Evolutionary conservation across 2,329 filamentous ascomycete genomes (phyloP).

Genomic region (Pseudogymnoascus sp.): DNA sequence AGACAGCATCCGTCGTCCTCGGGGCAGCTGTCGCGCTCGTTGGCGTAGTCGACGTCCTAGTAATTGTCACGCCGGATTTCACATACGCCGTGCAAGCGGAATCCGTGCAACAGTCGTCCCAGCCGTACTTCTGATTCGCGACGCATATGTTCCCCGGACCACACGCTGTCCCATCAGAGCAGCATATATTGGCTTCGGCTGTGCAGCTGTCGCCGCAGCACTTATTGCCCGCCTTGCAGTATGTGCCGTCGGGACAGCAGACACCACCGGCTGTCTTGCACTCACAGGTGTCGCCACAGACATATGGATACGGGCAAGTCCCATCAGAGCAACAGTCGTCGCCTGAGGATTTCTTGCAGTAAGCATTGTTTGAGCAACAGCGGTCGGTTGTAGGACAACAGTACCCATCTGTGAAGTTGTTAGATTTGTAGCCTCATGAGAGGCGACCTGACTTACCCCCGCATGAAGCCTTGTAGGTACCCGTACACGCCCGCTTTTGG

Average conservation of each 20-base stretch:
- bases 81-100: neutral
- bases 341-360: neutral
- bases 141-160: neutral
- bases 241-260: neutral
- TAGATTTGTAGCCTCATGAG: neutral
- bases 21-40: neutral
- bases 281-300: neutral
- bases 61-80: neutral
- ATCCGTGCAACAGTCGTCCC: neutral
- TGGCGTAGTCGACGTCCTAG: neutral
- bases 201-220: neutral
- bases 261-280: neutral
- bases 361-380: neutral
- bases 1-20: neutral
- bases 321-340: neutral
- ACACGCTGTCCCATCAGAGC: neutral
- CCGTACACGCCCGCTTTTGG: neutral
- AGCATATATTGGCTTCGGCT: neutral
- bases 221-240: neutral
- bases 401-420: neutral
- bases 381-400: neutral
- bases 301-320: neutral
- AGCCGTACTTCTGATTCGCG: neutral
- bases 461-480: neutral
- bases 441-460: neutral